Evolutionary conservation across 176 grass and related monocot genomes (phyloP), one percentile per base, ranked within the genome.

Genomic region (Zea luxurians): DNA sequence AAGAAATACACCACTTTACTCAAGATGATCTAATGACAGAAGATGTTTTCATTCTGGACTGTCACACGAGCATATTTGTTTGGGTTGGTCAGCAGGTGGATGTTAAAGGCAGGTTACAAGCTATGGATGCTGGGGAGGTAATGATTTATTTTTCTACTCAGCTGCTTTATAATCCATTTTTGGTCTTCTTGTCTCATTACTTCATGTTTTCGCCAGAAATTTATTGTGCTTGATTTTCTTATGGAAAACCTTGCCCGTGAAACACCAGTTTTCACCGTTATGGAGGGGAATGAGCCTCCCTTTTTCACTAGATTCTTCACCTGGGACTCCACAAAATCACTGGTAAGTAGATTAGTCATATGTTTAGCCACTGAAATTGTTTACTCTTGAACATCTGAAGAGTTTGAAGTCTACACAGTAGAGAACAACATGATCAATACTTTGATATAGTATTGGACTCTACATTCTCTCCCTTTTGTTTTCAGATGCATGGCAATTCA

Each of bases 21-120:
- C 93, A 97, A 86, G 93, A 97, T 61, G 93, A 97, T 88, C 83
- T 97, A 45, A 93, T 93, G 93, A 97, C 93, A 21, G 93, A 97
- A 87, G 93, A 97, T 82, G 83, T 93, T 82, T 93, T 87, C 86
- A 89, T 97, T 87, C 82, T 97, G 72, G 93, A 93, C 41, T 97
- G 88, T 77, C 83, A 68, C 60, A 84, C 88, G 4, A 75, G 84
- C 67, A 77, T 97, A 63, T 97, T 93, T 82, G 86, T 93, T 84
- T 97, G 93, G 93, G 80, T 91, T 66, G 93, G 93, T 48, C 88
- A 91, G 70, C 86, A 90, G 76, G 90, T 93, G 64, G 93, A 97
- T 57, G 48, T 87, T 76, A 93, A 97, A 90, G 65, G 73, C 16
- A 91, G 86, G 85, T 81, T 79, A 73, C 90, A 97, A 86, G 88